Evolutionary conservation across 202 grass and related monocot genomes (phyloP).

Genomic region (Schoenoplectus tabernaemontani): DNA sequence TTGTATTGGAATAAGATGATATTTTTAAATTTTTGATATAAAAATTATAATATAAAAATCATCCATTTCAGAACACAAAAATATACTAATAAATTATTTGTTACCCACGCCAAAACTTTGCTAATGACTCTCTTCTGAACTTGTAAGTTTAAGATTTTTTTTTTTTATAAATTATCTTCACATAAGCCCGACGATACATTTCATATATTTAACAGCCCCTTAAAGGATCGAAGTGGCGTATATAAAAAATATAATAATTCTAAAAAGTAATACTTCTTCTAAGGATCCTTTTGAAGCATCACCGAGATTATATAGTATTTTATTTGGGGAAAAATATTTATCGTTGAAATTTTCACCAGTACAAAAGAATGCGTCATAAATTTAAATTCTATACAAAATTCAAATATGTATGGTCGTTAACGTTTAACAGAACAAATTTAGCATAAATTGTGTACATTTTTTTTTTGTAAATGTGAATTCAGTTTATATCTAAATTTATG

Average conservation of each 20-base stretch:
- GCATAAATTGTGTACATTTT: too few species aligned
- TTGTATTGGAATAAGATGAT: too few species aligned
- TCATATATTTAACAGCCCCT: background rate
- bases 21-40: too few species aligned
- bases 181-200: background rate
- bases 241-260: background rate
- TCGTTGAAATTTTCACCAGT: too few species aligned
- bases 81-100: background rate
- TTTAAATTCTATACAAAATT: too few species aligned
- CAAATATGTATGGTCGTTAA: background rate
- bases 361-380: too few species aligned
- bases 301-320: background rate
- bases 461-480: too few species aligned
- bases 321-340: too few species aligned
- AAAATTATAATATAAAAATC: too few species aligned
- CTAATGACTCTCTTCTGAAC: background rate
- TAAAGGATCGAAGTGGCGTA: background rate
- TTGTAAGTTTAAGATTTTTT: background rate
- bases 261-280: background rate
- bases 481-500: too few species aligned
- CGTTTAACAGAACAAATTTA: too few species aligned
- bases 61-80: too few species aligned
- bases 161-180: background rate
- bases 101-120: background rate
- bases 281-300: background rate